These are phyloP conservation scores for Cadophora sp. DNA, from an alignment of 2,329 filamentous ascomycete genomes.

Conservation along the genomic window DNA sequence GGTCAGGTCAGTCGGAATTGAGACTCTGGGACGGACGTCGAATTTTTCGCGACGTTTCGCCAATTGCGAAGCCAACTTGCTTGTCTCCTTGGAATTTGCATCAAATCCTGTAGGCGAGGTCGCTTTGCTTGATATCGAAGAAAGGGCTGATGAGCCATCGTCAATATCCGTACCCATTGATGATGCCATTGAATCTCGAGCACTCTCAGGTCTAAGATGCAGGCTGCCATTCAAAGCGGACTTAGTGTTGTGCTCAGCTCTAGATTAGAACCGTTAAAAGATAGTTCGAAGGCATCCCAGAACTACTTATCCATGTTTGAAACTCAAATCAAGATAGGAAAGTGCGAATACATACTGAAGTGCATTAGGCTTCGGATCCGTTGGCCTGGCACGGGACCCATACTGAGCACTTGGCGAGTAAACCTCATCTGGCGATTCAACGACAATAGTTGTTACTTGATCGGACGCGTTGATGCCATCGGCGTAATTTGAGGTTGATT, in stretches of 20 bases:
- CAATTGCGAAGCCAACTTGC: slow-evolving; percentile 37
- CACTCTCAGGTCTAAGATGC: slow-evolving; percentile 44
- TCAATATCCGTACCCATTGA: slow-evolving; percentile 61
- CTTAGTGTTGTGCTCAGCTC: slow-evolving; percentile 35
- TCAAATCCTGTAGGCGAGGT: slow-evolving; percentile 63
- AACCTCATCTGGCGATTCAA: slow-evolving; percentile 37
- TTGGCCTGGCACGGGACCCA: slow-evolving; percentile 30
- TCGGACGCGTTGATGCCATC: slow-evolving; percentile 36
- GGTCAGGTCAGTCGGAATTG: slow-evolving; percentile 79
- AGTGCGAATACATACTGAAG: slow-evolving; percentile 39
- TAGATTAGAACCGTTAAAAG: slow-evolving; percentile 37
- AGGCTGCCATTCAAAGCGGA: slow-evolving; percentile 36
- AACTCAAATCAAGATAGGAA: slow-evolving; percentile 25
- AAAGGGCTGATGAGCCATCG: slow-evolving; percentile 54
- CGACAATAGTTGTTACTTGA: slow-evolving; percentile 38
- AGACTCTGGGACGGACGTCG: slow-evolving; percentile 76
- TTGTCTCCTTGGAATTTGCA: slow-evolving; percentile 44
- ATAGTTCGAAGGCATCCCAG: slow-evolving; percentile 13
- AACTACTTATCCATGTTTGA: slow-evolving; percentile 16
- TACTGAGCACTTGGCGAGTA: slow-evolving; percentile 30
- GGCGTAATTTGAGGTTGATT: slow-evolving; percentile 40
- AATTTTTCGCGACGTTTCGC: slow-evolving; percentile 50
- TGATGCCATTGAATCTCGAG: slow-evolving; percentile 55
- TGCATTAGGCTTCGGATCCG: slow-evolving; percentile 33
- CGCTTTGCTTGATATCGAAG: slow-evolving; percentile 65